A percentile compares a stretch with the other conserved stretches of the same genome.
phyloP scores from a whole-genome alignment of 805 yeast genomes.

The Kuraishia hungarica region DNA sequence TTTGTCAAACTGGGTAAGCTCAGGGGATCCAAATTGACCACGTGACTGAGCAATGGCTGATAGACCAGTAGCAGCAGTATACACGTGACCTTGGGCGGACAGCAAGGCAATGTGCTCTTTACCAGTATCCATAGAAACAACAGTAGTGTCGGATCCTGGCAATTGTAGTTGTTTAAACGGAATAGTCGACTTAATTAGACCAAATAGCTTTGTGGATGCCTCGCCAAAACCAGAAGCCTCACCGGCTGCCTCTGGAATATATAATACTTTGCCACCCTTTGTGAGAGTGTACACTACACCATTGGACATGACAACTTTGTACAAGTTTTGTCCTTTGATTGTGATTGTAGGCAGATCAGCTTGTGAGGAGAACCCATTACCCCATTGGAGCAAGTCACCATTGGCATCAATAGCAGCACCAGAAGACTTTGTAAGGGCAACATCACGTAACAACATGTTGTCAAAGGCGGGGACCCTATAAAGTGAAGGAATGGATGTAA shows the following conservation, averaged over 20 bases:
- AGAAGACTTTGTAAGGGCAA: conserved; percentile 39
- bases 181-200: too few relatives aligned
- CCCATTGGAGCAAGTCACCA: conserved; percentile 76
- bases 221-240: too few relatives aligned
- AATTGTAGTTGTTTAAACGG: not conserved
- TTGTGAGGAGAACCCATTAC: conserved; percentile 27
- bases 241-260: conserved; percentile 19
- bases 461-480: conserved; percentile 58
- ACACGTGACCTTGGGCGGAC: conserved; percentile 52
- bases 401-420: conserved; percentile 53
- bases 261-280: conserved; percentile 35
- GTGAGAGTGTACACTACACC: conserved; percentile 43
- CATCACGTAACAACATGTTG: conserved; percentile 44
- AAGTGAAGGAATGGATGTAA: conserved; percentile 39
- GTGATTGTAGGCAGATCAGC: conserved; percentile 23
- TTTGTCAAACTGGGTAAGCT: conserved; percentile 52
- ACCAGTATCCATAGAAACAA: conserved; percentile 47
- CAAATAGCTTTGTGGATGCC: too few relatives aligned
- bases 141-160: conserved; percentile 7
- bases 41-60: conserved; percentile 30
- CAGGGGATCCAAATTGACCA: conserved; percentile 86
- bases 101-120: conserved; percentile 58
- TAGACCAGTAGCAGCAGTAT: conserved; percentile 51
- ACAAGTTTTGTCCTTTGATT: conserved; percentile 38
- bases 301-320: conserved; percentile 39